These are phyloP conservation scores for Aspergillus eucalypticola DNA, from an alignment of 2,329 filamentous ascomycete species.

Conservation along the genomic window DNA sequence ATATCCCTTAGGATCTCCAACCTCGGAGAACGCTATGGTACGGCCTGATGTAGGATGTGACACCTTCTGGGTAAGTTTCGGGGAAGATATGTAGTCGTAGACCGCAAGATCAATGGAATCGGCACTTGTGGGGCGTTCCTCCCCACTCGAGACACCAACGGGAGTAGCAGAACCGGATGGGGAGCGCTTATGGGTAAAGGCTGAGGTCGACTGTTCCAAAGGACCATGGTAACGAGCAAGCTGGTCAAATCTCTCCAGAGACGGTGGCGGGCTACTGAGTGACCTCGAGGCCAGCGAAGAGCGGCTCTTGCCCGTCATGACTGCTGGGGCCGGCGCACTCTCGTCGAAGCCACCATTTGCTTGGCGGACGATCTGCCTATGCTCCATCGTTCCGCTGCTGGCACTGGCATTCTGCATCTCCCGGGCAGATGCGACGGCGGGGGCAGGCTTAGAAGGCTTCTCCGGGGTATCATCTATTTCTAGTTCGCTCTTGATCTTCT, in stretches of 20 bases:
- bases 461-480: constrained; percentile 40
- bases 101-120: constrained; percentile 91
- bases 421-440: constrained; percentile 18
- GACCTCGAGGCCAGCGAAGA: constrained; percentile 31
- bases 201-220: constrained; percentile 30
- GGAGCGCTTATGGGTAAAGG: constrained; percentile 39
- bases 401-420: constrained; percentile 13
- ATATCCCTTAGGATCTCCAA: constrained; percentile 86
- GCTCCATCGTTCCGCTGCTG: constrained; percentile 2
- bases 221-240: constrained; percentile 30
- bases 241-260: constrained; percentile 34
- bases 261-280: constrained; percentile 29
- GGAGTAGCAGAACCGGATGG: constrained; percentile 41
- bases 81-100: constrained; percentile 77
- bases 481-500: constrained; percentile 54
- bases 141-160: constrained; percentile 52
- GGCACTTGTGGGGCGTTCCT: constrained; percentile 73
- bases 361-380: constrained; percentile 14
- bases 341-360: constrained; percentile 48
- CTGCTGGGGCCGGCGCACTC: constrained; percentile 68
- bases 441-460: constrained; percentile 20
- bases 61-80: constrained; percentile 84
- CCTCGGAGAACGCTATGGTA: constrained; percentile 92
- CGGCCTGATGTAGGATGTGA: constrained; percentile 81
- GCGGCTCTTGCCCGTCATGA: constrained; percentile 60